Evolutionary conservation across 257 asterid genomes (phyloP).

Genomic region (Lithospermum erythrorhizon): DNA sequence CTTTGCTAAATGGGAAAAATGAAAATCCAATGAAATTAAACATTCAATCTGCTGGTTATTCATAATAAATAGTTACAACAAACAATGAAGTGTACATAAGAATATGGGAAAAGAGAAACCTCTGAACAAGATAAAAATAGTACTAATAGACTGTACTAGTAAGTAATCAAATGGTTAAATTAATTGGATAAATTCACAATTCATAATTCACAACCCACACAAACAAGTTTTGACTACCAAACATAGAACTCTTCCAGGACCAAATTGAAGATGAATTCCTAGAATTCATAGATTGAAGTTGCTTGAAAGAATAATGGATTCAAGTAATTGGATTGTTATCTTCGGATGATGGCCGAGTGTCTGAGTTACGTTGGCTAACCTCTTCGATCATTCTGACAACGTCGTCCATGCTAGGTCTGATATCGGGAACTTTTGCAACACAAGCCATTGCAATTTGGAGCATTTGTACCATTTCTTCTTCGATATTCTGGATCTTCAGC

Average conservation of each 20-base stretch:
- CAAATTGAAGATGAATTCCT: conserved; percentile 14
- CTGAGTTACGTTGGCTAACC: conserved; percentile 68
- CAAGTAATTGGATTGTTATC: conserved; percentile 60
- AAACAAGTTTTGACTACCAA: conserved; percentile 7
- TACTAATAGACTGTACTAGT: conserved; percentile 11
- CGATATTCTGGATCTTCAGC: conserved; percentile 65
- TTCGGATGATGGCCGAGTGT: conserved; percentile 67
- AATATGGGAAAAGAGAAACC: neutral
- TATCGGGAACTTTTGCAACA: conserved; percentile 69
- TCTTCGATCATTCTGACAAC: conserved; percentile 84
- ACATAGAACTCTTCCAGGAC: conserved; percentile 10
- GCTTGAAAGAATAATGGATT: conserved; percentile 19
- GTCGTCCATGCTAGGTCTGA: conserved; percentile 72
- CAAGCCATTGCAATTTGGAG: conserved; percentile 91
- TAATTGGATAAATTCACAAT: conserved; percentile 16
- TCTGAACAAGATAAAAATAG: neutral
- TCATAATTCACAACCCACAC: conserved; percentile 13
- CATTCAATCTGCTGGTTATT: neutral
- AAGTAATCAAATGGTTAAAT: conserved; percentile 2
- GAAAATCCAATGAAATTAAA: neutral
- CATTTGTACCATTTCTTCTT: conserved; percentile 97
- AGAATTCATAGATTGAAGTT: conserved; percentile 11
- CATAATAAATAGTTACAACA: conserved; percentile 2
- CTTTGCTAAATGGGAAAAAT: neutral
- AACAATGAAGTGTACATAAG: neutral